Base-by-base conservation (phyloP, 2,329 filamentous ascomycete species). In the Sclerotinia spermophila region DNA sequence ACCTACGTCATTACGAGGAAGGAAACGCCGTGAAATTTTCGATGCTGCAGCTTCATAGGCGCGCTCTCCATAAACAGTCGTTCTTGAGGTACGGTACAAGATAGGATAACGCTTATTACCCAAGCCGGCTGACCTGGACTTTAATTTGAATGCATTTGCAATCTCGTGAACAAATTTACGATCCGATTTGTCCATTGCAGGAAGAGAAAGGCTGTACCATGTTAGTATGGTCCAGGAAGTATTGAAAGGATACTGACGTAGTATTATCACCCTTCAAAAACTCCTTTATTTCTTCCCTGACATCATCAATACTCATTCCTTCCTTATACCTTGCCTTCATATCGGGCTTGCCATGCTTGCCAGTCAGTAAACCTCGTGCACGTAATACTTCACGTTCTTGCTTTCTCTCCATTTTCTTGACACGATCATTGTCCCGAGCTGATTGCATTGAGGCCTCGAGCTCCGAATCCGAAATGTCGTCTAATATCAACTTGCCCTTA, bases 151-250 rank as follows among this genome's bases (percentile, higher is more conserved):
- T 51, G 86, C 86, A 76, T 87, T 87, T 19, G 93, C 93, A 53
- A 97, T 81, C 71, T 93, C 87, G 79, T 99, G 96, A 27, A 98
- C 85, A 8, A 89, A 82, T 79, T 93, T 94, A 65, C 96, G 90
- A 53, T 90, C 86, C 59, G 86, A 82, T 72, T 93, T 92, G 70
- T 92, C 89, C 89, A 98, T 96, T 0, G 95, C 93, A 4, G 95
- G 93, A 35, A 98, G 83, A 6, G 88, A 83, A 8, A 96, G 84
- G 60, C 92, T 94, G 73, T 42, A 68, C n/a, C 8, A 55, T 68
- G 13, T 69, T 48, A 73, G 69, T 42, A 38, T 75, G 67, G 71
- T 67, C 44, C 40, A 24, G n/a, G 27, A 40, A 59, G 38, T 35
- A n/a, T 13, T 56, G n/a, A 60, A 59, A 44, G 35, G n/a, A 60